Conservation (phyloP, 1,284 basidiomycete species). For the Boletus mariae region DNA sequence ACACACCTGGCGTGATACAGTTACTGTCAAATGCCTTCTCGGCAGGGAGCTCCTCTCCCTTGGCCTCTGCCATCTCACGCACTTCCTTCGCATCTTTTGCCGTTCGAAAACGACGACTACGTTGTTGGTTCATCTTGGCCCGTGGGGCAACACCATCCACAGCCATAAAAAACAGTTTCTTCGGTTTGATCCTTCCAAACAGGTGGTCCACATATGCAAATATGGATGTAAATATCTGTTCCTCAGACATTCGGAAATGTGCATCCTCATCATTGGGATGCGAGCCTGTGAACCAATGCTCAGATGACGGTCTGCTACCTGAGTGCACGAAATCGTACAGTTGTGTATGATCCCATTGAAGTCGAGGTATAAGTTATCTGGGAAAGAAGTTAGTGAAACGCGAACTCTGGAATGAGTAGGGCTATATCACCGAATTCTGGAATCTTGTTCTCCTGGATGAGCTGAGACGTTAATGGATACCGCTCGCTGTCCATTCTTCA, state of each 20-base stretch:
- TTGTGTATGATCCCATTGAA: slow-evolving; percentile 99
- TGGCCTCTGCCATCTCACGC: slow-evolving; percentile 80
- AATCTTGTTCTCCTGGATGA: slow-evolving; percentile 96
- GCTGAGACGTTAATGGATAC: slow-evolving; percentile 96
- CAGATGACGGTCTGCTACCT: background rate
- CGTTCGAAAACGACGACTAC: slow-evolving; percentile 89
- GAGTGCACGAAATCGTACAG: slow-evolving; percentile 48
- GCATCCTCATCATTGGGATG: slow-evolving; percentile 94
- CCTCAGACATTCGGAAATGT: slow-evolving; percentile 92
- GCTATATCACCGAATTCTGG: slow-evolving; percentile 76
- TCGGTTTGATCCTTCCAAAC: slow-evolving; percentile 96
- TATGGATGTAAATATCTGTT: slow-evolving; percentile 96
- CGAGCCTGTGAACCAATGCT: slow-evolving; percentile 51
- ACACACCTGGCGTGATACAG: slow-evolving; percentile 94
- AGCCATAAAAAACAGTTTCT: slow-evolving; percentile 97
- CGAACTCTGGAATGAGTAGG: background rate
- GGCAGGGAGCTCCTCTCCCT: slow-evolving; percentile 88
- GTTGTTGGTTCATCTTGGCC: slow-evolving; percentile 99
- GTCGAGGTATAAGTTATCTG: slow-evolving; percentile 89
- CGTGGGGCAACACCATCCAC: slow-evolving; percentile 97
- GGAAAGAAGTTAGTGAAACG: slow-evolving; percentile 11
- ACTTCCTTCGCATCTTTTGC: slow-evolving; percentile 91
- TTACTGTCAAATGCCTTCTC: slow-evolving; percentile 98
- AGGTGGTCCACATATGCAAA: slow-evolving; percentile 97
- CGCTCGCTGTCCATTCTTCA: slow-evolving; percentile 67